Evolutionary conservation across 2,329 filamentous ascomycete genomes (phyloP).

Genomic region (Neonectria neomacrospora): DNA sequence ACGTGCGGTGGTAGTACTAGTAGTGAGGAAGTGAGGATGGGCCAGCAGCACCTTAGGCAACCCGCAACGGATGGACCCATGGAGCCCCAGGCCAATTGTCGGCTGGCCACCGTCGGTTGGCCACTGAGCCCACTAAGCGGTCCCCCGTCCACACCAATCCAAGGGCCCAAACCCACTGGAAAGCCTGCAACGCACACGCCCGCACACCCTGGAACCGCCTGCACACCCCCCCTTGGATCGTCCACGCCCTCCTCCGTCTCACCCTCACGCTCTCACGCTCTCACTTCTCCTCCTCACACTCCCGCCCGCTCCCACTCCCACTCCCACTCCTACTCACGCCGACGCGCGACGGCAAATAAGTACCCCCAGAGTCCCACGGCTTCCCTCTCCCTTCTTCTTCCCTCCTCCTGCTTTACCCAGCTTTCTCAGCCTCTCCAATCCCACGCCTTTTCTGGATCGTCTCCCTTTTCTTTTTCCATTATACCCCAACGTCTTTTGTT

Average conservation of each 20-base stretch:
- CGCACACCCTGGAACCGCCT: slow-evolving; percentile 18
- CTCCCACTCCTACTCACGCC: slow-evolving; percentile 17
- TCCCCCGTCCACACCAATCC: slow-evolving; percentile 16
- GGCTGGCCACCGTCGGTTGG: slow-evolving; percentile 5
- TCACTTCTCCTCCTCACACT: slow-evolving; percentile 14
- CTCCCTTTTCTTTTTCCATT: slow-evolving; percentile 52
- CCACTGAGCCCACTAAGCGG: slow-evolving; percentile 13
- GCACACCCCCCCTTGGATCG: slow-evolving; percentile 12
- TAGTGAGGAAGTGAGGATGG: not conserved
- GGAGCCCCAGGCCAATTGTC: not conserved
- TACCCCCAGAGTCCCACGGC: slow-evolving; percentile 52
- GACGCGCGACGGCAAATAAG: slow-evolving; percentile 52
- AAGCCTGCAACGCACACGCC: slow-evolving; percentile 18
- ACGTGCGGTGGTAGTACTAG: no score
- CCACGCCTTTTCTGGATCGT: slow-evolving; percentile 51
- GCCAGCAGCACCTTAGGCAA: not conserved
- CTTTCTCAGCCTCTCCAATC: slow-evolving; percentile 45
- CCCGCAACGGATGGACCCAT: not conserved
- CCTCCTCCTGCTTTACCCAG: slow-evolving; percentile 49
- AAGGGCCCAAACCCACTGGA: slow-evolving; percentile 17
- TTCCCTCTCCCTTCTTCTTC: slow-evolving; percentile 45
- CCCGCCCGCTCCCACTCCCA: slow-evolving; percentile 9
- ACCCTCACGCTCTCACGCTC: slow-evolving; percentile 17
- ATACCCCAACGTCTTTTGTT: slow-evolving; percentile 54
- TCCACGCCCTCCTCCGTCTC: slow-evolving; percentile 27